Percentiles rank a stretch among this genome's conserved stretches.
phyloP scores from a whole-genome alignment of 176 grass and related monocot genomes.

The Saccharum spontaneum region DNA sequence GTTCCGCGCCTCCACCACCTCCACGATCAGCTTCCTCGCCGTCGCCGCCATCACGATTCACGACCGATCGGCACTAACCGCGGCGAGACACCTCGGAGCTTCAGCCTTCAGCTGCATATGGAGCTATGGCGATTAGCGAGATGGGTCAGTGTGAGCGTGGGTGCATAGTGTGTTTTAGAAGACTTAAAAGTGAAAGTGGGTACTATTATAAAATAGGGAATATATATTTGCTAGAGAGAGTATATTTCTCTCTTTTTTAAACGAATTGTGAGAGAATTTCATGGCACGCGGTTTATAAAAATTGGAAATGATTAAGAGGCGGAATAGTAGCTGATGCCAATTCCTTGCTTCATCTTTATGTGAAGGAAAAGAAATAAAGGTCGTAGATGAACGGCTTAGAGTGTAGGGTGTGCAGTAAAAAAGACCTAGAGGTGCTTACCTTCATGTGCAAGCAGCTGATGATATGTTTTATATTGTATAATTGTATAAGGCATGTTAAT shows the following conservation, averaged over 20 bases:
- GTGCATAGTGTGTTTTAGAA: neutral
- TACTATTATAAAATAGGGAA: neutral
- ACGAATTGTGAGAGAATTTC: neutral
- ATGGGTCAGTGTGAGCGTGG: neutral
- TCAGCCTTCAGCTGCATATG: constrained; percentile 11
- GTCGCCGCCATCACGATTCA: constrained; percentile 33
- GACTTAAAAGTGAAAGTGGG: neutral
- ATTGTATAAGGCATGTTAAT: neutral
- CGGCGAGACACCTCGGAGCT: constrained; percentile 8
- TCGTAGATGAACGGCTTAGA: neutral
- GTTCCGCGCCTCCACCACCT: constrained; percentile 83
- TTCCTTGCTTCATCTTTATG: constrained; percentile 4
- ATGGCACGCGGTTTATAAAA: neutral
- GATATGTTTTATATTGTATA: neutral
- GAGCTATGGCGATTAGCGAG: neutral
- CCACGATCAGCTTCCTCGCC: constrained; percentile 83
- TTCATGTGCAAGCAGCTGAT: constrained; percentile 48
- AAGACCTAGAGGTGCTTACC: constrained; percentile 40
- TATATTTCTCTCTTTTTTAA: neutral
- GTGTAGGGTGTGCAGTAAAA: constrained; percentile 18
- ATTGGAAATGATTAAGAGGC: neutral
- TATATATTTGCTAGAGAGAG: neutral
- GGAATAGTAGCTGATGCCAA: neutral
- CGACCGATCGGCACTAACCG: neutral
- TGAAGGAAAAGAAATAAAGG: constrained; percentile 13